Percentiles rank a stretch among this genome's conserved stretches.
Evolutionary conservation across 2,329 filamentous ascomycete genomes (phyloP).

Genomic region (Venturia asperata): DNA sequence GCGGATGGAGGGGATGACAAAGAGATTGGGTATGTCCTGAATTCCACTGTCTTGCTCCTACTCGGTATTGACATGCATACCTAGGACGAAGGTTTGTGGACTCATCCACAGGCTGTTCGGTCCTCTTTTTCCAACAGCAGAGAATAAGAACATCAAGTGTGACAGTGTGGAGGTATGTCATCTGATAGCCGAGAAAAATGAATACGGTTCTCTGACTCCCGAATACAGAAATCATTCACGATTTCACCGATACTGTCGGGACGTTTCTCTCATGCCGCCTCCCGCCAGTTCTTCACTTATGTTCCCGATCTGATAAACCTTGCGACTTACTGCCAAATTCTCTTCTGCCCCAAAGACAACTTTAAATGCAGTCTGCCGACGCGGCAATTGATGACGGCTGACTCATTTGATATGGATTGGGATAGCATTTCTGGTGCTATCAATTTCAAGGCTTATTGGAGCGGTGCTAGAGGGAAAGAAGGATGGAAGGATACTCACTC

Average conservation of each 20-base stretch:
- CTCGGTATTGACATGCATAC: constrained; percentile 5
- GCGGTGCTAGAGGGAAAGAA: constrained; percentile 24
- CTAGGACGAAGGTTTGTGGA: constrained; percentile 7
- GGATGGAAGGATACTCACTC: constrained; percentile 43
- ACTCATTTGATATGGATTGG: constrained; percentile 69
- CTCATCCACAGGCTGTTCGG: background rate
- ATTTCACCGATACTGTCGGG: constrained; percentile 48
- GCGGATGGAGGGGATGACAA: constrained; percentile 41
- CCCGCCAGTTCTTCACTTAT: constrained; percentile 63
- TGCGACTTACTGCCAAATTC: constrained; percentile 45
- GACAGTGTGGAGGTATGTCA: background rate
- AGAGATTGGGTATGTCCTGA: constrained; percentile 33
- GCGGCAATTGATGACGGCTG: constrained; percentile 45
- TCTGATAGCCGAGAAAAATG: background rate
- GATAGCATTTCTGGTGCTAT: constrained; percentile 61
- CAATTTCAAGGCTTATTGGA: constrained; percentile 60
- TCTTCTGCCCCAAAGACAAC: constrained; percentile 43
- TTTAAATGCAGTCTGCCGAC: constrained; percentile 46
- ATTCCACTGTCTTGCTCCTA: background rate
- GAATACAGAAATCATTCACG: constrained; percentile 53
- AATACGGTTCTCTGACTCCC: background rate
- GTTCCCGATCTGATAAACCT: constrained; percentile 53
- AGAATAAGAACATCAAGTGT: constrained; percentile 23
- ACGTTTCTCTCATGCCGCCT: constrained; percentile 55
- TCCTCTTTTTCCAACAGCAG: constrained; percentile 3